phyloP scores from a whole-genome alignment of 2,329 filamentous ascomycete genomes.

The Sporothrix protearum region DNA sequence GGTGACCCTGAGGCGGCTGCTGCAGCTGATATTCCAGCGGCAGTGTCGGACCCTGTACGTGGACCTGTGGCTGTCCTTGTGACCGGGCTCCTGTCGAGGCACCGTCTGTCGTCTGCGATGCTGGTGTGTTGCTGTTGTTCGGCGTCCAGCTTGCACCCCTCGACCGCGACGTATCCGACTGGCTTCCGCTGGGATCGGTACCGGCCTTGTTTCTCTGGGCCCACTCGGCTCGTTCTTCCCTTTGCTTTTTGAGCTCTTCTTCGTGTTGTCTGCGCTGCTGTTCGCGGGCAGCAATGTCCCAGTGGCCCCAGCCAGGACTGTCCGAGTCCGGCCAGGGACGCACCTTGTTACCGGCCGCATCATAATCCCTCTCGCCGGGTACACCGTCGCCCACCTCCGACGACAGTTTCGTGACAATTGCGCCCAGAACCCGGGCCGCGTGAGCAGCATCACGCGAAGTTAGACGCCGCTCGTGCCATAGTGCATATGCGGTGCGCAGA shows the following conservation, averaged over 20 bases:
- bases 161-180: background rate
- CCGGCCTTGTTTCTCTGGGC: background rate
- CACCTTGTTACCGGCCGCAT: background rate
- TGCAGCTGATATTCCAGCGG: background rate
- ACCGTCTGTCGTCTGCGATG: conserved; percentile 2
- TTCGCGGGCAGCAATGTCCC: conserved; percentile 7
- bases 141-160: background rate
- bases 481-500: conserved; percentile 42
- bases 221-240: background rate
- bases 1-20: background rate
- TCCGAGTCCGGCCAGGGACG: background rate
- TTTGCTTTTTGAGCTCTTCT: background rate
- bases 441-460: conserved; percentile 44
- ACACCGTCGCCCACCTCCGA: background rate
- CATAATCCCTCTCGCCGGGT: background rate
- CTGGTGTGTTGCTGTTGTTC: background rate
- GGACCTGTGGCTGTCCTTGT: background rate
- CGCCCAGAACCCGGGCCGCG: conserved; percentile 45
- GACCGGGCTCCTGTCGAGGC: background rate
- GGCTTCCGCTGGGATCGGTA: background rate
- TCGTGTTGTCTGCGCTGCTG: background rate
- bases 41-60: background rate
- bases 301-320: conserved; percentile 10
- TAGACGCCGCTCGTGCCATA: conserved; percentile 45
- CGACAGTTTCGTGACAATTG: conserved; percentile 44